Base-by-base conservation (phyloP, 2,329 filamentous ascomycete species). In the Fusarium sp. region DNA sequence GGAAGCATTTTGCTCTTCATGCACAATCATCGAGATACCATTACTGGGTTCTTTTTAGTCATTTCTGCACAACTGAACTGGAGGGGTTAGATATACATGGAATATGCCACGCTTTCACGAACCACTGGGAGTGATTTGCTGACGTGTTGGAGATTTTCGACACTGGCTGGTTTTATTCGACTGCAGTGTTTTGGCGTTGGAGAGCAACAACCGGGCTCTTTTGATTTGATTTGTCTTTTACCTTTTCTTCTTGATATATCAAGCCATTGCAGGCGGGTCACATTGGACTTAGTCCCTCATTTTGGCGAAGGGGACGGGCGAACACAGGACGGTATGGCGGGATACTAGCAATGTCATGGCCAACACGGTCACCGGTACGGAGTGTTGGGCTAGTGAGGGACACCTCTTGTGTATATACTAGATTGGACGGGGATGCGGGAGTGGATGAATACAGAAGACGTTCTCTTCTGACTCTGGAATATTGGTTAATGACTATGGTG, bases 321-420 rank as follows among this genome's bases (percentile, higher is more conserved):
- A 65, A 56, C 46, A 55, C 30, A 50, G 54, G 23, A 62, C 56
- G 60, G 66, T 60, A 61, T 48, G 62, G 62, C 40, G 65, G 63
- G 54, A 64, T 58, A 55, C 54, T 62, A 62, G 62, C 52, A 50
- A 55, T 54, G 51, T 59, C 46, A 63, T 61, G 50, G 62, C 58
- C 56, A 60, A 18, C 41, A 46, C 51, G 62, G 67, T 58, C 58
- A 56, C 41, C 53, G 40, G 50, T 55, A 58, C 47, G 58, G 67
- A 53, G 67, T 58, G 58, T 70, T 65, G 67, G 70, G 51, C 46
- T 60, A 39, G 27, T 57, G 51, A 48, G 59, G 50, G 48, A 50
- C 58, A 63, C 50, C 31, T 70, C 55, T 46, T 60, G 57, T 73
- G 60, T 75, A 74, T 66, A 66, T 71, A 62, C 48, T 65, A 74